These are phyloP conservation scores for Beta macrorhiza DNA, from an alignment of 179 eudicot genomes.

Conservation along the genomic window DNA sequence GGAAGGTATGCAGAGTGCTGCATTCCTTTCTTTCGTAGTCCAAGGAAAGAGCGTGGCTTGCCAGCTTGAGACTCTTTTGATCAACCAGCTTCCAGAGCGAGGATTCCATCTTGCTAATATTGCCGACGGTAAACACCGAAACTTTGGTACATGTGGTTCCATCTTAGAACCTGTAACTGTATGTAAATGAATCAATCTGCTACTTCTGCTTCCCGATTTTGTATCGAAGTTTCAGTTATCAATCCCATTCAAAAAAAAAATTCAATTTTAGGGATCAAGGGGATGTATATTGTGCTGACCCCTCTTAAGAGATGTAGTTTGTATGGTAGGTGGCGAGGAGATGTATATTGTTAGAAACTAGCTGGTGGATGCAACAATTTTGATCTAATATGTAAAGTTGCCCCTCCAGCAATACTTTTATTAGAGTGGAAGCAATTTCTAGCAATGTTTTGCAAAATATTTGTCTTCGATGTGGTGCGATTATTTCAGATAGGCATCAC, in stretches of 20 bases:
- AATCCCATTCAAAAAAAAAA: slow-evolving; percentile 17
- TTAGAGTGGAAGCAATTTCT: neutral
- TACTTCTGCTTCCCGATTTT: neutral
- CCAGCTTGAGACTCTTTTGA: slow-evolving; percentile 85
- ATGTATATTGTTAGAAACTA: slow-evolving; percentile 9
- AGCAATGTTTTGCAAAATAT: neutral
- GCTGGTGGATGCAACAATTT: slow-evolving; percentile 39
- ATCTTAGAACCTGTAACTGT: slow-evolving; percentile 39
- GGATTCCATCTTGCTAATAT: slow-evolving; percentile 74
- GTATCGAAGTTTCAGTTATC: neutral
- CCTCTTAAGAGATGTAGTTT: neutral
- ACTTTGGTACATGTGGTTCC: slow-evolving; percentile 64
- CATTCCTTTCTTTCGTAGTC: slow-evolving; percentile 66
- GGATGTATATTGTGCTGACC: neutral
- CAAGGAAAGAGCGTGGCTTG: slow-evolving; percentile 90
- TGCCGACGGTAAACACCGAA: slow-evolving; percentile 93
- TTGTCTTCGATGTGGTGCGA: neutral
- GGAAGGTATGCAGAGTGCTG: slow-evolving; percentile 65
- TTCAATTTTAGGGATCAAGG: neutral
- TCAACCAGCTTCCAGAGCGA: slow-evolving; percentile 74
- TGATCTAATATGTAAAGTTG: slow-evolving; percentile 26
- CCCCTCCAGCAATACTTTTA: slow-evolving; percentile 5
- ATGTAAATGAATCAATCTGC: slow-evolving; percentile 19
- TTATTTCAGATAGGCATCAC: too few species aligned
- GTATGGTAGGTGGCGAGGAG: slow-evolving; percentile 7